These are phyloP conservation scores for Sporothrix euskadiensis DNA, from an alignment of 2,329 filamentous ascomycete species.

Conservation along the genomic window DNA sequence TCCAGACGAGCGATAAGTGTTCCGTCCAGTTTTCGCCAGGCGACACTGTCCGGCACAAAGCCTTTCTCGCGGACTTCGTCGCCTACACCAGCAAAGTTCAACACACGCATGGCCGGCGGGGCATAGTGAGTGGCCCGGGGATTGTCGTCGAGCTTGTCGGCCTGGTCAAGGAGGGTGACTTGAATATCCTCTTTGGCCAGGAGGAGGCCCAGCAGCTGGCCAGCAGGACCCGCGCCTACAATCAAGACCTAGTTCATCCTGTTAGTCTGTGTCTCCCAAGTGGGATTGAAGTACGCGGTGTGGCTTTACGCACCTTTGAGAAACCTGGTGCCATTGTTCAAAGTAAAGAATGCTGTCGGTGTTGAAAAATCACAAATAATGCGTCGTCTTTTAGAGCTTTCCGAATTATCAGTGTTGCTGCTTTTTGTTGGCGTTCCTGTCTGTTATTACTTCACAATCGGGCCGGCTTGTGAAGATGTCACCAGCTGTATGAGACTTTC, in stretches of 20 bases:
- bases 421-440: no score
- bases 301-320: background rate
- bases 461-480: no score
- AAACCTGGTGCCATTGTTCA: background rate
- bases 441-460: no score
- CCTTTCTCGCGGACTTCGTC: background rate
- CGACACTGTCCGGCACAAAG: background rate
- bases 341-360: no score
- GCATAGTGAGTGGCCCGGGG: background rate
- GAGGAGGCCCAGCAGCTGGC: background rate
- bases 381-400: no score
- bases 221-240: background rate
- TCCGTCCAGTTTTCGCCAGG: conserved; percentile 1
- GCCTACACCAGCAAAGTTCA: background rate
- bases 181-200: background rate
- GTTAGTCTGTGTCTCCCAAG: no score
- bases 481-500: no score
- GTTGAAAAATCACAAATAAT: no score
- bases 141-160: background rate
- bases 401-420: no score
- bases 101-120: background rate
- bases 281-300: background rate
- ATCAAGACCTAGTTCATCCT: background rate
- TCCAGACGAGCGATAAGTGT: background rate
- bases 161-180: background rate